Percentiles rank a stretch among this genome's conserved stretches.
phyloP scores from a whole-genome alignment of 495 filamentous ascomycete genomes.

The Rhizodiscina lignyota region DNA sequence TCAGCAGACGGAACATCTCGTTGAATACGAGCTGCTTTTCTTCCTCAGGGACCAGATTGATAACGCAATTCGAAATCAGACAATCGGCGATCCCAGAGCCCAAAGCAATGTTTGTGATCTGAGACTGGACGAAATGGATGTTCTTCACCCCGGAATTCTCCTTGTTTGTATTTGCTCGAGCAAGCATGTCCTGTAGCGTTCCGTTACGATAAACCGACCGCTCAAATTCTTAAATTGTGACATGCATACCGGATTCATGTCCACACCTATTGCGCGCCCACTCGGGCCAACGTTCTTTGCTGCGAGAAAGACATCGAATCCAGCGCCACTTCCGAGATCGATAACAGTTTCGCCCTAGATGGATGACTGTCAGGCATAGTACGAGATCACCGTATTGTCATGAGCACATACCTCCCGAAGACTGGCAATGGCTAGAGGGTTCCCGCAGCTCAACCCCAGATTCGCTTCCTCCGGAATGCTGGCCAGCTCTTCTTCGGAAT shows the following conservation, averaged over 20 bases:
- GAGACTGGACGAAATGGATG: slow-evolving; percentile 32
- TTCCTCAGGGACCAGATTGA: slow-evolving; percentile 43
- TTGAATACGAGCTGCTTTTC: slow-evolving; percentile 41
- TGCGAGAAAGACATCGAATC: slow-evolving; percentile 49
- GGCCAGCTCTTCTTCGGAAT: slow-evolving; percentile 34
- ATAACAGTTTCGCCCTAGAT: slow-evolving; percentile 43
- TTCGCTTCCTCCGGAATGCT: slow-evolving; percentile 40
- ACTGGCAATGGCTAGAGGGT: slow-evolving; percentile 39
- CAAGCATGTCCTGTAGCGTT: slow-evolving; percentile 37
- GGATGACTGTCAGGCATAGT: not conserved
- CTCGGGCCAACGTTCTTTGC: slow-evolving; percentile 34
- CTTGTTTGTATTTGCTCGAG: slow-evolving; percentile 27
- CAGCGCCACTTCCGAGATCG: slow-evolving; percentile 46
- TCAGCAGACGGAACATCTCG: slow-evolving; percentile 46
- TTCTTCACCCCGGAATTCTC: slow-evolving; percentile 26
- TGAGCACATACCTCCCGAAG: slow-evolving; percentile 28
- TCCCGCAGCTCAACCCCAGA: slow-evolving; percentile 51
- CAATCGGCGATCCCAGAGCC: slow-evolving; percentile 30
- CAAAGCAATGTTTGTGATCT: slow-evolving; percentile 36
- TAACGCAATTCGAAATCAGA: slow-evolving; percentile 47
- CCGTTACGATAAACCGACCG: slow-evolving; percentile 1
- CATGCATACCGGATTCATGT: slow-evolving; percentile 41
- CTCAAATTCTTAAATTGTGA: not conserved
- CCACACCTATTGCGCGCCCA: slow-evolving; percentile 43
- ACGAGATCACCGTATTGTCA: not conserved